Evolutionary conservation across 805 yeast species (phyloP), one percentile per base, ranked within the genome.

Genomic region (Helenozyma rhizophorensis): DNA sequence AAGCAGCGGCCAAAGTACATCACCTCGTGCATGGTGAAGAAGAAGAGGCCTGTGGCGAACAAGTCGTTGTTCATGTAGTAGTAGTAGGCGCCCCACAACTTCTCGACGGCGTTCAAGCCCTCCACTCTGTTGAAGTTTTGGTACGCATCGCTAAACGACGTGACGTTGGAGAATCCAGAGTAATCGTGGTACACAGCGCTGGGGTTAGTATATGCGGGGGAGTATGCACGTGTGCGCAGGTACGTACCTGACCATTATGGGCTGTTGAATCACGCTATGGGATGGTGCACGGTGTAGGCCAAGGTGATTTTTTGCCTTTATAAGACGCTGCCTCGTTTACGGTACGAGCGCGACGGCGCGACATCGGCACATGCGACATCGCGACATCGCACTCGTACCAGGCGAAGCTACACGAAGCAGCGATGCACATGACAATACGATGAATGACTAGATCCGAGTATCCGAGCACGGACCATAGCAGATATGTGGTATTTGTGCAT

Each of bases 1-100:
- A 90, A 53, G 53, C 89, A 83, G 56, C 97, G 78, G 33, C 90
- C 93, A 57, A 93, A 90, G 65, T 90, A 90, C 74, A 85, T 76
- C 32, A 83, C 44, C 63, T 90, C 98, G 61, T 90, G 98, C 35
- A 86, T 66, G 25, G 72, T 51, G 58, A 90, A 86, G 53, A 88
- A 80, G 58, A 90, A 62, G 28, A 88, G 58, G 4, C 97, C 98
- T 2, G 97, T 90, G 32, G 97, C 96, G 41, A 90, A 70, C 21
- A 83, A 70, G 60, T 90, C 98, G 59, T 90, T 90, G 48, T 78
- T 74, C 73, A 88, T 74, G 62, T 78, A 88, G 38, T 77, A 67
- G 66, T 88, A 90, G 78, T 85, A 90, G 14, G 87, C 66, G 9
- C 94, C 95, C 98, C 98, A 90, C 36, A 77, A 54, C 43, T 72